phyloP scores from a whole-genome alignment of 176 grass and related monocot genomes.

The Melocanna baccifera region DNA sequence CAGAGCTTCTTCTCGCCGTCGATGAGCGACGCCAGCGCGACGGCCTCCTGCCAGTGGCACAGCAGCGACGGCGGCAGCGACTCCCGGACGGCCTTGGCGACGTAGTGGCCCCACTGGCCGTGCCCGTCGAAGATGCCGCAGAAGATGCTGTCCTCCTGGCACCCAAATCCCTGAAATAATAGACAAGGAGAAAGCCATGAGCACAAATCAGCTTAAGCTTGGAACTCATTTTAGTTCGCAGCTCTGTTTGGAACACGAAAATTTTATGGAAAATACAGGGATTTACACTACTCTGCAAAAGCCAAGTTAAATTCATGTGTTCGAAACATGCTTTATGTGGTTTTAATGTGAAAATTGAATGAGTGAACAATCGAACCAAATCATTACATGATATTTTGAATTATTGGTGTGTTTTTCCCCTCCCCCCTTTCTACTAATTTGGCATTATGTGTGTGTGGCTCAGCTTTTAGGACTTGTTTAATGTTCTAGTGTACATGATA shows the following conservation, averaged over 20 bases:
- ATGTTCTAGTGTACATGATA: neutral
- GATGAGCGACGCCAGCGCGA: constrained; percentile 50
- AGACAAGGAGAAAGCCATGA: neutral
- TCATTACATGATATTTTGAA: neutral
- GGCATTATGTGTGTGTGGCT: constrained; percentile 5
- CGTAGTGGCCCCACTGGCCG: constrained; percentile 91
- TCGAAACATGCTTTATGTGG: neutral
- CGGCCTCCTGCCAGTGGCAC: constrained; percentile 74
- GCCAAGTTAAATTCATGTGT: neutral
- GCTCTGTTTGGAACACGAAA: neutral
- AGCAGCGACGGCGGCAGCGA: constrained; percentile 72
- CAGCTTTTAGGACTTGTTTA: neutral
- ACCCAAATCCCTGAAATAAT: constrained; percentile 67
- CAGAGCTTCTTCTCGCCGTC: constrained; percentile 54
- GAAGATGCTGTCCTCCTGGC: constrained; percentile 61
- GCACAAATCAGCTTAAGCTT: neutral
- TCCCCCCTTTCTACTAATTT: neutral
- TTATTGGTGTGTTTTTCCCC: neutral
- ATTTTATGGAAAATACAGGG: neutral
- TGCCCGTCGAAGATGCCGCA: constrained; percentile 97
- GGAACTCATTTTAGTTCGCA: neutral
- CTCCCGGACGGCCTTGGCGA: constrained; percentile 67
- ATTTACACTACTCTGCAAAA: neutral
- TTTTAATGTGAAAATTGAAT: neutral
- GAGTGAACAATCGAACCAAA: neutral